Conservation (phyloP, 176 grass and related monocot species). For the Aegilops sharonensis region DNA sequence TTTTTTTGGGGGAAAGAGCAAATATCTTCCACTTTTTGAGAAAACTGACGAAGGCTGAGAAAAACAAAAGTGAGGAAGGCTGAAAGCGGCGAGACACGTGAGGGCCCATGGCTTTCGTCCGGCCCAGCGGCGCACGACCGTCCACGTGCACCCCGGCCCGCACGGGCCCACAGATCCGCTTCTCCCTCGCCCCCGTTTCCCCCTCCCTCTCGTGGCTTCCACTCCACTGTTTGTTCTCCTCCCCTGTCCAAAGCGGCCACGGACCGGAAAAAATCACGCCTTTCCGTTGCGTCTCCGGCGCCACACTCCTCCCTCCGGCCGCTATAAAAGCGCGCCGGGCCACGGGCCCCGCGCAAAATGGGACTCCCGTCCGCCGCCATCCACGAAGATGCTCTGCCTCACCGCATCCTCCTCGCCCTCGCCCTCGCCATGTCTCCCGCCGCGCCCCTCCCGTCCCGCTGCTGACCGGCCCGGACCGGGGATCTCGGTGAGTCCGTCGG, state of each 20-base stretch:
- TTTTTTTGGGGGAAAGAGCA: no score
- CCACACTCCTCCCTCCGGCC: not conserved
- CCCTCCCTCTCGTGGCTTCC: not conserved
- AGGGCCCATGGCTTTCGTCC: not conserved
- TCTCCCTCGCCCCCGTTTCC: not conserved
- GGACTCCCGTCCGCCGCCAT: not conserved
- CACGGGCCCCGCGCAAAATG: constrained; percentile 9
- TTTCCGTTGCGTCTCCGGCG: not conserved
- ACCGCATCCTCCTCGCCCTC: not conserved
- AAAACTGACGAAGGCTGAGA: no score
- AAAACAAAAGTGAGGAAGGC: no score
- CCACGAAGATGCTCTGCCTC: constrained; percentile 39
- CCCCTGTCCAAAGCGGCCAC: not conserved
- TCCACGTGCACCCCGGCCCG: constrained; percentile 27
- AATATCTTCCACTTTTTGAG: no score
- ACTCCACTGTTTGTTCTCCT: not conserved
- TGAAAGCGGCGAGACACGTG: not conserved
- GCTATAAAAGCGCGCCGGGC: constrained; percentile 34
- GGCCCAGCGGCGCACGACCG: not conserved
- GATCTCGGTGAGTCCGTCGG: constrained; percentile 9
- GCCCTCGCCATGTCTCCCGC: not conserved
- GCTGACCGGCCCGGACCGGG: constrained; percentile 8
- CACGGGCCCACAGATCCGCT: not conserved
- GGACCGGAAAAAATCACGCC: constrained; percentile 18
- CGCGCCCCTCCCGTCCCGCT: not conserved